Conservation (phyloP, 768 basidiomycete species). For the Calocybe gangraenosa region DNA sequence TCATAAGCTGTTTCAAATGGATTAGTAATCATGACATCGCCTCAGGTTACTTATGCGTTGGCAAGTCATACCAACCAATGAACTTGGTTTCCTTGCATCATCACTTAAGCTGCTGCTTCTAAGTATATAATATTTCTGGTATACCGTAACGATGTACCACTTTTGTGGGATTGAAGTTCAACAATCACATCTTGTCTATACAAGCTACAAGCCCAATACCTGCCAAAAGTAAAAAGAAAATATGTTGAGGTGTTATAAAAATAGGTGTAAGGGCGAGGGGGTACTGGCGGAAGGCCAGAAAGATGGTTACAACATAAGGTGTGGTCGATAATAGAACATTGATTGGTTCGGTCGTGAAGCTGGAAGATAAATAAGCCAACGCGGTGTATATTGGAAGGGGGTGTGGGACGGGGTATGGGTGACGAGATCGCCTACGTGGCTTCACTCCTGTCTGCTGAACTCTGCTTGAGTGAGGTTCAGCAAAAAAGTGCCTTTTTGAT, state of each 20-base stretch:
- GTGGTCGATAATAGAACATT: conserved; percentile 9
- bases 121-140: too few relatives aligned
- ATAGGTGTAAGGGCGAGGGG: conserved; percentile 6
- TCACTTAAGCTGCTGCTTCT: too few relatives aligned
- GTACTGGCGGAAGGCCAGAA: conserved; percentile 1
- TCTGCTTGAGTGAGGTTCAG: conserved; percentile 83
- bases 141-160: too few relatives aligned
- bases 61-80: too few relatives aligned
- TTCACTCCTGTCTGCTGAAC: conserved; percentile 58
- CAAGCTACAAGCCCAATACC: conserved; percentile 14
- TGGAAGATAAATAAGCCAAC: too few relatives aligned
- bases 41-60: too few relatives aligned
- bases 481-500: conserved; percentile 65
- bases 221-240: background rate
- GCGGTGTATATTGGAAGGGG: too few relatives aligned
- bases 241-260: conserved; percentile 4
- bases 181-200: conserved; percentile 3
- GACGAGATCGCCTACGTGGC: background rate
- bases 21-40: too few relatives aligned
- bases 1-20: too few relatives aligned
- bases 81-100: too few relatives aligned
- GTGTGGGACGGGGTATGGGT: conserved; percentile 8
- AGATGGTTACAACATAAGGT: conserved; percentile 6
- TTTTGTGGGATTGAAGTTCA: too few relatives aligned
- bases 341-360: conserved; percentile 3